Evolutionary conservation across 2,329 filamentous ascomycete genomes (phyloP).

Genomic region (Delphinella strobiligena): DNA sequence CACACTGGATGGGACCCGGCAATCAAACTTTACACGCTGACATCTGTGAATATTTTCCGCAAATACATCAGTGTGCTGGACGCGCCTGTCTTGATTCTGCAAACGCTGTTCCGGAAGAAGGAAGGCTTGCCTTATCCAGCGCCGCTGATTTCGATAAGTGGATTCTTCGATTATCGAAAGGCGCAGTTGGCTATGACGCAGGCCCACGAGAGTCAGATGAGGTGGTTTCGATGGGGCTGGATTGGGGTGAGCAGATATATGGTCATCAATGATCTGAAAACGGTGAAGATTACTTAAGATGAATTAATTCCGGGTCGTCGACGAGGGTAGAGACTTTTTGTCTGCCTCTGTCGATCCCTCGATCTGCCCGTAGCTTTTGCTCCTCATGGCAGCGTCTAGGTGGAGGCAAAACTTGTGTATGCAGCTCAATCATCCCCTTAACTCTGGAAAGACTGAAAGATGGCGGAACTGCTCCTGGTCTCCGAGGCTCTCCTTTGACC

Average conservation of each 20-base stretch:
- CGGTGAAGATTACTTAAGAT: conserved; percentile 34
- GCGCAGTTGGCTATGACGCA: conserved; percentile 80
- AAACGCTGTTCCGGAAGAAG: conserved; percentile 35
- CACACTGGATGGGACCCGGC: conserved; percentile 56
- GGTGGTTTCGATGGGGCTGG: conserved; percentile 97
- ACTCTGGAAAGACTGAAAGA: no score
- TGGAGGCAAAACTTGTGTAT: no score
- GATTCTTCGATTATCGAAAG: conserved; percentile 48
- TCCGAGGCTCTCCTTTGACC: no score
- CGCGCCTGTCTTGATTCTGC: conserved; percentile 50
- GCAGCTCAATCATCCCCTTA: no score
- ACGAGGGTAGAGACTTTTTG: no score
- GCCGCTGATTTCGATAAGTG: conserved; percentile 59
- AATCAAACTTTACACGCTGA: conserved; percentile 76
- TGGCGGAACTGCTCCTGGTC: no score
- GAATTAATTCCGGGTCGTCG: no score
- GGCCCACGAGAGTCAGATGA: conserved; percentile 92
- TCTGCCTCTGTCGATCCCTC: no score
- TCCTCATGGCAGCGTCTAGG: no score
- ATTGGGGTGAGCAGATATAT: conserved; percentile 87
- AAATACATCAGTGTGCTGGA: conserved; percentile 79
- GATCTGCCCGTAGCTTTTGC: no score
- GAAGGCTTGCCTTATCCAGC: conserved; percentile 43
- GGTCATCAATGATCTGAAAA: conserved; percentile 77
- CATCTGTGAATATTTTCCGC: conserved; percentile 55